Conservation (phyloP, 108 stramenopile species). For the Nitzschia sp. region DNA sequence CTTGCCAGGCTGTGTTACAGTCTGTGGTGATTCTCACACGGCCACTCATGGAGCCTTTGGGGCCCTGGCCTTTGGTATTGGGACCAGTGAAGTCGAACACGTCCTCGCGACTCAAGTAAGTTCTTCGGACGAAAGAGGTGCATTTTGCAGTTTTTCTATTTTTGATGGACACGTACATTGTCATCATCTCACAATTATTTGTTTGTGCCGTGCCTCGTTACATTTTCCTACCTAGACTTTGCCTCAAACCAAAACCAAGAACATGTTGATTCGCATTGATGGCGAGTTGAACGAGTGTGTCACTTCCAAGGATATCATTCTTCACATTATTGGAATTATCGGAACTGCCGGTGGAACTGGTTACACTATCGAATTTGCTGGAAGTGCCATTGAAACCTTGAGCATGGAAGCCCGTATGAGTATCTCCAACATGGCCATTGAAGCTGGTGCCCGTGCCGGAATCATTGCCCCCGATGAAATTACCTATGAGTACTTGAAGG, state of each 20-base stretch:
- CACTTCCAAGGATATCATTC: slow-evolving; percentile 93
- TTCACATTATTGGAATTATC: slow-evolving; percentile 90
- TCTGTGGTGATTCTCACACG: slow-evolving; percentile 95
- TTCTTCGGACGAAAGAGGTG: too few relatives aligned
- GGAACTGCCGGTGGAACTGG: slow-evolving; percentile 98
- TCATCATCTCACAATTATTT: too few relatives aligned
- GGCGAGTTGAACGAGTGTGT: slow-evolving; percentile 77
- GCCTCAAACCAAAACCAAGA: slow-evolving; percentile 88
- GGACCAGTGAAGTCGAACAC: slow-evolving; percentile 95
- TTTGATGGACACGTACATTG: too few relatives aligned
- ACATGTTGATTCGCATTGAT: slow-evolving; percentile 90
- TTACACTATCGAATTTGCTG: slow-evolving; percentile 93
- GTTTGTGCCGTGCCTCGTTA: too few relatives aligned
- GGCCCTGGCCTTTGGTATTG: slow-evolving; percentile 94
- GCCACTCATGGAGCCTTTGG: slow-evolving; percentile 96
- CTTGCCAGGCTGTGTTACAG: slow-evolving; percentile 86
- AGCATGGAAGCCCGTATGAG: slow-evolving; percentile 93
- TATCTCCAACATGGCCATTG: slow-evolving; percentile 97
- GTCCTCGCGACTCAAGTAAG: slow-evolving; percentile 90
- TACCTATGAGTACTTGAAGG: slow-evolving; percentile 91
- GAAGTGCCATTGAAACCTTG: slow-evolving; percentile 72
- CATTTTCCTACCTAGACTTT: slow-evolving; percentile 60
- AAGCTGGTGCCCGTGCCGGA: slow-evolving; percentile 93
- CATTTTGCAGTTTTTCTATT: too few relatives aligned
- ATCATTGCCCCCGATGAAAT: slow-evolving; percentile 90